phyloP scores from a whole-genome alignment of 129 eudicot genomes.

The Rutidosis leptorrhynchoides region DNA sequence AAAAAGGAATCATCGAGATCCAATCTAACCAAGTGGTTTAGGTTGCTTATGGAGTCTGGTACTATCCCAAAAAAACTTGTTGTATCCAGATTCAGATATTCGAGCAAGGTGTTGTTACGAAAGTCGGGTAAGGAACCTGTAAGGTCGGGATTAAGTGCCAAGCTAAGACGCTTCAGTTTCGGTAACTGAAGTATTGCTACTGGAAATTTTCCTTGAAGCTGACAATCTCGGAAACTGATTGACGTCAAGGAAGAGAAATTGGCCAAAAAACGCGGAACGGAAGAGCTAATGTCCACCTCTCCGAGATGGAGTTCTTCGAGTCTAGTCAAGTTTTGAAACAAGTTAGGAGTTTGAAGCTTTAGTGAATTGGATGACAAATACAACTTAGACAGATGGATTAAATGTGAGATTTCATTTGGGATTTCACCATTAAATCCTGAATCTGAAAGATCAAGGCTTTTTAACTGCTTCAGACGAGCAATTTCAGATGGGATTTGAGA shows the following conservation, averaged over 20 bases:
- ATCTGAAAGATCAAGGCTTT: slow-evolving; percentile 15
- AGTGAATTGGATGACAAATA: slow-evolving; percentile 10
- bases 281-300: neutral
- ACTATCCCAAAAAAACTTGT: slow-evolving; percentile 33
- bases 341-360: slow-evolving; percentile 24
- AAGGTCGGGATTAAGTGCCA: slow-evolving; percentile 18
- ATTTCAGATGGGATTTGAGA: slow-evolving; percentile 23
- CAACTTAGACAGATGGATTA: neutral
- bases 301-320: slow-evolving; percentile 17
- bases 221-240: neutral
- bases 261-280: neutral
- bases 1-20: neutral
- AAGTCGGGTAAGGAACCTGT: slow-evolving; percentile 35
- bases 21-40: neutral
- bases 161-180: slow-evolving; percentile 9
- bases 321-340: slow-evolving; percentile 25
- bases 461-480: slow-evolving; percentile 2
- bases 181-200: slow-evolving; percentile 24
- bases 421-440: slow-evolving; percentile 5
- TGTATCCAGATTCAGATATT: neutral
- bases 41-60: slow-evolving; percentile 32
- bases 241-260: slow-evolving; percentile 22
- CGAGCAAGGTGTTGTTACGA: slow-evolving; percentile 20
- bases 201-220: slow-evolving; percentile 24
- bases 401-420: slow-evolving; percentile 6